Conservation (phyloP, 371 early-diverging fungal genomes). For the Vairimorpha ceranae region DNA sequence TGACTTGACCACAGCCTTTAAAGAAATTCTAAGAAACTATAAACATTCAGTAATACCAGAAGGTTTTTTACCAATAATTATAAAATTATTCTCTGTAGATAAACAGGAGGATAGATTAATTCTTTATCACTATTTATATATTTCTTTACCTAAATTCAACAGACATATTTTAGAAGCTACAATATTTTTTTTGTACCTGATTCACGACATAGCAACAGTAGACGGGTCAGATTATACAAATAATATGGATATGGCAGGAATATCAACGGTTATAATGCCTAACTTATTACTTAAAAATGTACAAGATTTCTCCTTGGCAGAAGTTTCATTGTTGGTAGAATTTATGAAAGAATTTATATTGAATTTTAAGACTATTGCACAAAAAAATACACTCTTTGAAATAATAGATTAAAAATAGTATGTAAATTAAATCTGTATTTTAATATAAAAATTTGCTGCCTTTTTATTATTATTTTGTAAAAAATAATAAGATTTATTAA, state of each 20-base stretch:
- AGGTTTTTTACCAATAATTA: slow-evolving; percentile 19
- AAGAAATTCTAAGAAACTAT: slow-evolving; percentile 41
- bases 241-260: slow-evolving; percentile 51
- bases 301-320: slow-evolving; percentile 23
- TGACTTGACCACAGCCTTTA: slow-evolving; percentile 39
- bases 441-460: too few species aligned
- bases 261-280: slow-evolving; percentile 56
- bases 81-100: slow-evolving; percentile 27
- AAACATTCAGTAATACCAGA: slow-evolving; percentile 42
- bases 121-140: slow-evolving; percentile 21
- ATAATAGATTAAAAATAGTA: neutral
- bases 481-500: too few species aligned
- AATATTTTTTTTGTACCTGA: slow-evolving; percentile 27
- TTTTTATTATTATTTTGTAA: too few species aligned
- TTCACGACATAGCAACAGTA: slow-evolving; percentile 27
- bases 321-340: slow-evolving; percentile 36
- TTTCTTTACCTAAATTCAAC: slow-evolving; percentile 49
- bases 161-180: slow-evolving; percentile 46
- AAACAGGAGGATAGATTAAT: slow-evolving; percentile 28
- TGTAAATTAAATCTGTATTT: too few species aligned
- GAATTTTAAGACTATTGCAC: slow-evolving; percentile 26
- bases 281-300: slow-evolving; percentile 43
- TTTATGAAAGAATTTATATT: slow-evolving; percentile 42
- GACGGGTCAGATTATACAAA: slow-evolving; percentile 9
- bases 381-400: neutral